Evolutionary conservation across 2,329 filamentous ascomycete genomes (phyloP).

Genomic region (Trichoderma brevicompactum): DNA sequence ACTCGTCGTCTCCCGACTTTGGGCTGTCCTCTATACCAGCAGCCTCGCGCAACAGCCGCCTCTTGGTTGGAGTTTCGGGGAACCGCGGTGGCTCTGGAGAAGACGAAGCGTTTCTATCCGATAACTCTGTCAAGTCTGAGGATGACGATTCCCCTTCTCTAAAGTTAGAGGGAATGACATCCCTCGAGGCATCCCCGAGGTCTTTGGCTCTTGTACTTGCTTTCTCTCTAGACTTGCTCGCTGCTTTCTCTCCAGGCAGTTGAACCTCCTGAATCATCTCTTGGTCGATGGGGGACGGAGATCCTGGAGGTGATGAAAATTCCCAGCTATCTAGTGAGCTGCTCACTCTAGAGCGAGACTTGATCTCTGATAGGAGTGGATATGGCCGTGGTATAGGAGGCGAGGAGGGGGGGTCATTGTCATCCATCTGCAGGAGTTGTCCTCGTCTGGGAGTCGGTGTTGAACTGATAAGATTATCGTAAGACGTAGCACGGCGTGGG

Average conservation of each 20-base stretch:
- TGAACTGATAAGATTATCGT: slow-evolving; percentile 59
- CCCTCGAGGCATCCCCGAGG: slow-evolving; percentile 25
- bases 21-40: slow-evolving; percentile 42
- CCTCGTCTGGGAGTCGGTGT: slow-evolving; percentile 65
- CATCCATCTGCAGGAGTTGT: slow-evolving; percentile 53
- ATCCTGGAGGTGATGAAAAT: slow-evolving; percentile 62
- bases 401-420: slow-evolving; percentile 61
- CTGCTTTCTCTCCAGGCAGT: slow-evolving; percentile 28
- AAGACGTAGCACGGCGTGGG: slow-evolving; percentile 50
- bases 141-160: background rate
- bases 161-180: slow-evolving; percentile 41
- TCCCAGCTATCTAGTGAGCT: slow-evolving; percentile 51
- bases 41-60: slow-evolving; percentile 24
- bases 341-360: slow-evolving; percentile 49
- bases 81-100: background rate
- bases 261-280: slow-evolving; percentile 30
- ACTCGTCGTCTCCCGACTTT: slow-evolving; percentile 52
- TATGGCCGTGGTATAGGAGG: slow-evolving; percentile 60
- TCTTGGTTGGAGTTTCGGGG: slow-evolving; percentile 33
- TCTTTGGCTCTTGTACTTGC: slow-evolving; percentile 16
- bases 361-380: slow-evolving; percentile 57
- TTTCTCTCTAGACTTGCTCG: slow-evolving; percentile 30
- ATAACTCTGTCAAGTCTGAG: slow-evolving; percentile 25
- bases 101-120: slow-evolving; percentile 14
- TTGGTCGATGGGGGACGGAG: slow-evolving; percentile 48